Conservation (phyloP, 78 protist species). For the slime mould (Dictyostelium discoideum) region dicty_2.7 NC_007090.3:2273001-2273500, state of each 20-base stretch:
- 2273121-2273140: neutral
- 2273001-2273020: neutral
- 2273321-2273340: neutral
- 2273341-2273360: neutral
- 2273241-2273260: neutral
- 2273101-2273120: neutral
- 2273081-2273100: neutral
- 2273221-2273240: neutral
- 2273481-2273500: too few species aligned
- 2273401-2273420: neutral
- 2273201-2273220: neutral
- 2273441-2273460: neutral
- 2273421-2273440: neutral
- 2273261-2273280: neutral
- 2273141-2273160: neutral
- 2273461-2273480: neutral
- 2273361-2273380: neutral
- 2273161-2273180: neutral
- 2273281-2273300: neutral
- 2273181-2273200: neutral
- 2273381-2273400: neutral
- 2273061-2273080: neutral
- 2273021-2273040: neutral
- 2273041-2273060: too few species aligned
- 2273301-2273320: neutral